Base-by-base conservation (phyloP, 306 rosid species). In the Trifolium repens region DNA sequence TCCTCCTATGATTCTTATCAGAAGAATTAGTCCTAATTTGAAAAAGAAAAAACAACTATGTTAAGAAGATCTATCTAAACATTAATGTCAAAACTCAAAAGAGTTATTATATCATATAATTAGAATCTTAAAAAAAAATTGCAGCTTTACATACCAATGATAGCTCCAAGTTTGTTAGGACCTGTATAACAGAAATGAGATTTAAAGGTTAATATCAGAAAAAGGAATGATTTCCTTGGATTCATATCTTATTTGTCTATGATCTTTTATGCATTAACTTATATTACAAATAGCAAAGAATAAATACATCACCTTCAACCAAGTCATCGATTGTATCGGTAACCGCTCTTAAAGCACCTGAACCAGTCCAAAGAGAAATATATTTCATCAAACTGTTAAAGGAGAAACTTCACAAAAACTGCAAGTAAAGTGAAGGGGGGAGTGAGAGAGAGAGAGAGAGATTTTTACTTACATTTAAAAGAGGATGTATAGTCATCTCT, bases 11-110 rank as follows among this genome's bases (percentile, higher is more conserved):
- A 71, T 40, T 64, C 81, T 71, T 63, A 19, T 24, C 0, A 50
- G 26, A 63, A 81, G 46, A 52, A 75, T n/a, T 10, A 57, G 3
- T 32, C 76, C 81, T 76, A 47, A 11, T 24, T 66, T 26, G 13
- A 15, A 53, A 65, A 50, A 9, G 17, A 3, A 50, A 42, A 65
- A 66, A 15, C 0, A 5, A 6, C 19, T 24, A 24, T 12, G 40
- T 63, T 50, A 64, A 64, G 15, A 71, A 71, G 19, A 54, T 24
- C 11, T n/a, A 15, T 72, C 24, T 6, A 39, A 32, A 32, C 35
- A 32, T 32, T 32, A 32, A 32, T 4, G 35, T 32, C 35, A 32
- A 32, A 32, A 32, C 5, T 32, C 35, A 32, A 32, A 32, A 32
- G 35, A 32, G 35, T 32, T 32, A 32, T 32, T 4, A 0, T 4